These are phyloP conservation scores for Aureobasidium sp. DNA, from an alignment of 2,329 filamentous ascomycete species.

Conservation along the genomic window DNA sequence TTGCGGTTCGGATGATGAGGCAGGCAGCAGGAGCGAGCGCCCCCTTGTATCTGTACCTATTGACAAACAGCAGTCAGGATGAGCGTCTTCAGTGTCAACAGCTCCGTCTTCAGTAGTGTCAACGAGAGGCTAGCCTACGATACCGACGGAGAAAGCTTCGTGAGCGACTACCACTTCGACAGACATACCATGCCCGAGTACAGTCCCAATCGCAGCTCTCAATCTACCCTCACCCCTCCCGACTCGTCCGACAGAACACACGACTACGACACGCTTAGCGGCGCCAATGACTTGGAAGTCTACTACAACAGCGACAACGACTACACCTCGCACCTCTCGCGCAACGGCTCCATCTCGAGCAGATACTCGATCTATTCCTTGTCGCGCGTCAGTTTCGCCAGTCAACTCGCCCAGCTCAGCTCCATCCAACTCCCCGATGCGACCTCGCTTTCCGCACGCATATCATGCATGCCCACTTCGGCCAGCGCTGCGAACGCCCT, in stretches of 20 bases:
- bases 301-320: constrained; percentile 1
- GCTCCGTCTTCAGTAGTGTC: constrained; percentile 38
- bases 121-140: constrained; percentile 46
- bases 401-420: constrained; percentile 84
- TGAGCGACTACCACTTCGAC: constrained; percentile 44
- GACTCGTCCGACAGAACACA: constrained; percentile 25
- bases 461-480: constrained; percentile 76
- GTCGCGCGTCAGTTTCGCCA: constrained; percentile 84
- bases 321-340: constrained; percentile 24
- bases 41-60: neutral
- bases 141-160: constrained; percentile 21
- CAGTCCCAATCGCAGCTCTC: constrained; percentile 21
- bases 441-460: constrained; percentile 69
- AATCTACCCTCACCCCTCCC: neutral
- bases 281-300: constrained; percentile 47
- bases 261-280: constrained; percentile 4
- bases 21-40: constrained; percentile 1
- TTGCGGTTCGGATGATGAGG: neutral
- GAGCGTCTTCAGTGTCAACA: constrained; percentile 30
- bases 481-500: constrained; percentile 75
- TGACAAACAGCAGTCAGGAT: neutral
- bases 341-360: constrained; percentile 57
- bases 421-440: constrained; percentile 84
- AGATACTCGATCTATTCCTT: constrained; percentile 89
- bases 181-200: constrained; percentile 64